Evolutionary conservation across 805 yeast species (phyloP), one percentile per base, ranked within the genome.

Genomic region (Nematodospora valgi): DNA sequence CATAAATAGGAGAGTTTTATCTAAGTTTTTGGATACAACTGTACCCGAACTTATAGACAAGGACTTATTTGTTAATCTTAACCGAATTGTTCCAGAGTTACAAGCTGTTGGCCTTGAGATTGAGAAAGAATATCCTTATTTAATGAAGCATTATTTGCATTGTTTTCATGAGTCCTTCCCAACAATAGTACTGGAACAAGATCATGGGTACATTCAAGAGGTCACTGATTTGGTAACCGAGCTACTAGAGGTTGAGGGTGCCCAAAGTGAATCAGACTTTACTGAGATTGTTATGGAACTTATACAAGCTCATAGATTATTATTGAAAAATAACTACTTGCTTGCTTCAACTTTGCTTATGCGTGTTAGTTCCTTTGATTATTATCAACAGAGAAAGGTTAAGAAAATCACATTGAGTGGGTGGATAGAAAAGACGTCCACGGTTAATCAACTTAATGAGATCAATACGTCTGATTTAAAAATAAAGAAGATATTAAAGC

Each of bases 231-330:
- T 48, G 11, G 46, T 61, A 2, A 47, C 51, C 19, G 40, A 32
- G 6, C 49, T 66, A 6, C 49, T 54, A 4, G 60, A 62, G 16
- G 62, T 48, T 34, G 64, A 58, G 36, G 53, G 55, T 23, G 48
- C 48, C 6, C 59, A 49, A 3, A 34, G 36, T 21, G 25, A 41
- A 2, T 24, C 6, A 14, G 35, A 44, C 13, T 48, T 59, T 4
- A 52, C 45, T 25, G 47, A 44, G 5, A 46, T 47, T 6, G 56
- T 64, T 9, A 26, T 37, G 11, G 32, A 48, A 14, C 45, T 64
- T 20, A 49, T 45, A 28, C 35, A 39, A 3, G 42, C 56, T 5
- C 66, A 61, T 41, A 37, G 43, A 16, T 33, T 40, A n/a, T 44
- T 58, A 22, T 39, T 47, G 3, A 24, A 20, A 6, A 44, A 34